phyloP scores from a whole-genome alignment of 345 rosid species.

The Citrus reticulata region DNA sequence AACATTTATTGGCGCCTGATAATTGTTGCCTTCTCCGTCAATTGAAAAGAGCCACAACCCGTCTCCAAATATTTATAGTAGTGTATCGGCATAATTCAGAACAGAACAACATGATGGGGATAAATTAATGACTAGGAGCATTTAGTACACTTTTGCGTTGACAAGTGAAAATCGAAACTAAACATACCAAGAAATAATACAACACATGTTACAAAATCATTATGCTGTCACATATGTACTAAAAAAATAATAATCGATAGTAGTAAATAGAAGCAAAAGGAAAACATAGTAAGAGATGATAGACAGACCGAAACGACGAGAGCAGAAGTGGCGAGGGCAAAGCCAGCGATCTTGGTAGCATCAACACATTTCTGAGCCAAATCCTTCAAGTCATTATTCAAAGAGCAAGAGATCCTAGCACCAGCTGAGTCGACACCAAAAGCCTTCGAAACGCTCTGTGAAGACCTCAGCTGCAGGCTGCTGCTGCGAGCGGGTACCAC shows the following conservation, averaged over 20 bases:
- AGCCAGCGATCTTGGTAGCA: slow-evolving; percentile 75
- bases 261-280: neutral
- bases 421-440: slow-evolving; percentile 53
- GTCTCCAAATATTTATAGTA: neutral
- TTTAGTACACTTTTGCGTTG: neutral
- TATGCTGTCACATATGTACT: neutral
- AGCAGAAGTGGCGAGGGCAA: slow-evolving; percentile 94
- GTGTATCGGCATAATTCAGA: neutral
- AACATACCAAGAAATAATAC: neutral
- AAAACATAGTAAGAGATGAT: neutral
- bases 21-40: neutral
- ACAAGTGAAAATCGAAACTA: neutral
- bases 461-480: slow-evolving; percentile 42
- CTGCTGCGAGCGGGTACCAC: slow-evolving; percentile 32
- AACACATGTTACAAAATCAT: neutral
- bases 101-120: neutral
- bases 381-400: slow-evolving; percentile 64
- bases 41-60: neutral
- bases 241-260: neutral
- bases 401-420: slow-evolving; percentile 70
- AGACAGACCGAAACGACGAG: slow-evolving; percentile 77
- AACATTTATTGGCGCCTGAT: neutral
- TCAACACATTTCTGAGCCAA: slow-evolving; percentile 67
- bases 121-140: neutral
- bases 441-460: slow-evolving; percentile 46